Evolutionary conservation across 371 early-diverging fungal genomes (phyloP), one percentile per base, ranked within the genome.

Genomic region (Batrachochytrium dendrobatidis): DNA sequence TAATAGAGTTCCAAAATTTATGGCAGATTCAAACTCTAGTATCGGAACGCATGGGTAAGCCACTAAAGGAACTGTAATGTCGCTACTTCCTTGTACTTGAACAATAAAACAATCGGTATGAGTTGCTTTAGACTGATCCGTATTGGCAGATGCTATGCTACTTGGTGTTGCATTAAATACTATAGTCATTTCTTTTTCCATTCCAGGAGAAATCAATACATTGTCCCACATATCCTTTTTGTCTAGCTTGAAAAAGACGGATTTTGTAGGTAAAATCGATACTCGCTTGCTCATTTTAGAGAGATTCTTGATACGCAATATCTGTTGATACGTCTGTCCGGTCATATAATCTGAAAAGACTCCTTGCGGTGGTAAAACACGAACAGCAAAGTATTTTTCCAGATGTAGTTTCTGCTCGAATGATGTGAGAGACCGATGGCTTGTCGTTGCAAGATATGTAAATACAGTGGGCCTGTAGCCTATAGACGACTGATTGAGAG

Each of bases 1-100:
- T 29, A 48, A 29, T 15, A 69, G 25, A 1, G 55, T 44, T 1
- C 72, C 72, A 65, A 72, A 72, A 34, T 68, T 65, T 17, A 72
- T 51, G 18, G 32, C 29, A n/a, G 6, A 7, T 30, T 69, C 65
- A 29, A 65, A 67, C 29, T 55, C 44, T 17, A 71, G 56, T 17
- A 28, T 25, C 5, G 71, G 62, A 18, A 52, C 65, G 2, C 64
- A 62, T 7, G 67, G 67, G 48, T 34, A 56, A 0, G 67, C 67
- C 28, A 53, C 53, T n/a, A 69, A 46, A 1, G 61, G 56, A 10
- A 69, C 63, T 3, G 24, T 18, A 6, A 68, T 29, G 24, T 55
- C 15, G 24, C 55, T 29, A 1, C 46, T 30, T 26, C 56, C 64
- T 6, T 50, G 58, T 18, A 61, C 56, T 10, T 59, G 53, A n/a